Base-by-base conservation (phyloP, 768 basidiomycete genomes). In the Suillus occidentalis region DNA sequence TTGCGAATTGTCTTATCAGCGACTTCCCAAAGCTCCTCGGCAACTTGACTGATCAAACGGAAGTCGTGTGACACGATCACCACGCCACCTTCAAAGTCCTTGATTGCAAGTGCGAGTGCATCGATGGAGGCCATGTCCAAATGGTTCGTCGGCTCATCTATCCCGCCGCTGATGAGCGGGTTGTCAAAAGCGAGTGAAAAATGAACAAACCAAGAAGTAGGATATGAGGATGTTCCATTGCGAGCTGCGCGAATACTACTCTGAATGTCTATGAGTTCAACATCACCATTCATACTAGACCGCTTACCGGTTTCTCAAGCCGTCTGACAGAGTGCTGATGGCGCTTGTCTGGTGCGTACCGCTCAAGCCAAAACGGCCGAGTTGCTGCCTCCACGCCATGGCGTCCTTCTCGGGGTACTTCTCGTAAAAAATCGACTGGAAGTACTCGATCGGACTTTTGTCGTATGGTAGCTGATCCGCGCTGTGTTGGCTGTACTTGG, bases 51-150 rank as follows among this genome's bases (percentile, higher is more conserved):
- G 78, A 99, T 98, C 68, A 99, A 88, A 93, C 97, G 92, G 91
- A 99, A 99, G 79, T 99, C 97, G 82, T 99, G 97, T 57, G 96
- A 98, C 68, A 99, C 97, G 75, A 99, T 99, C 70, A 99, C 97
- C 47, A 99, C 97, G 72, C 97, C 97, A 65, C 97, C 97, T 73
- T 93, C 91, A 76, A 94, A 99, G 73, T 92, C 93, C 78, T 97
- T 97, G 84, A 99, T 99, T 59, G 97, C 97, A 31, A 78, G 77
- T 8, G 97, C 97, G 57, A 99, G 87, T 1, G 97, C 97, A 75
- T 99, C 97, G 76, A 99, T 99, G 36, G 94, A 96, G 69, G 87
- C 90, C 97, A 97, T 97, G 76, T 97, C 95, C 85, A 97, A 86
- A 78, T 98, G 95, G 76, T 97, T 98, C 47, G 95, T 98, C 60